Conservation (phyloP, 176 grass and related monocot species). For the Themeda triandra region DNA sequence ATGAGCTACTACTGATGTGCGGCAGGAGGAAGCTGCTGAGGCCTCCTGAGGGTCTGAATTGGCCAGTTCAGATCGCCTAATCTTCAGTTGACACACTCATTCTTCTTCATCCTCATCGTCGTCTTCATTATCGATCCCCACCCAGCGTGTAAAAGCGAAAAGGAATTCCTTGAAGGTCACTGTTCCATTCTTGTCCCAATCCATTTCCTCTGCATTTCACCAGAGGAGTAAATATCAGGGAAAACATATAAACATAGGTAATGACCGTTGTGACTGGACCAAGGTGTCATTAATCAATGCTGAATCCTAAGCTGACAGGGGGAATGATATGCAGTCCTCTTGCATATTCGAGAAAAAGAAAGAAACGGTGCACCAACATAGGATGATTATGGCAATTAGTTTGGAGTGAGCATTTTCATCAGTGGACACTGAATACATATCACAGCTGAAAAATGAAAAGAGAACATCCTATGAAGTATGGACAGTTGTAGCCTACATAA, state of each 20-base stretch:
- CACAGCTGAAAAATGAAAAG: background rate
- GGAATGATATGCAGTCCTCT: too few relatives aligned
- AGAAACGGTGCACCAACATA: background rate
- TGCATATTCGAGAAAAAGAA: background rate
- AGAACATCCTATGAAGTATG: background rate
- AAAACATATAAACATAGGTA: background rate
- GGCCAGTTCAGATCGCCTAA: slow-evolving; percentile 13
- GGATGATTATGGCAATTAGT: background rate
- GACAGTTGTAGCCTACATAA: background rate
- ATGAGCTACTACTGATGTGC: slow-evolving; percentile 11
- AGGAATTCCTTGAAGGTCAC: slow-evolving; percentile 99
- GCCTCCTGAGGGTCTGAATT: background rate
- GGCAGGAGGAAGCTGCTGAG: slow-evolving; percentile 4
- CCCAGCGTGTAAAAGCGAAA: slow-evolving; percentile 95
- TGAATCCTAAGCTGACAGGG: background rate
- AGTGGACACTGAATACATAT: background rate
- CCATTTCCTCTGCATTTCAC: slow-evolving; percentile 88
- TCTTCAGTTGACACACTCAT: slow-evolving; percentile 5
- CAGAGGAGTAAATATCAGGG: slow-evolving; percentile 14
- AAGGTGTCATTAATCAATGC: background rate
- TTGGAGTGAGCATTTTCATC: background rate
- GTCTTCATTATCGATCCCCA: slow-evolving; percentile 76
- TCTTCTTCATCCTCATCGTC: slow-evolving; percentile 30
- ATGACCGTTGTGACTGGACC: background rate
- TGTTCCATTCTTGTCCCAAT: slow-evolving; percentile 97